phyloP scores from a whole-genome alignment of 2,329 filamentous ascomycete genomes.

The Colletotrichum cordylinicola region DNA sequence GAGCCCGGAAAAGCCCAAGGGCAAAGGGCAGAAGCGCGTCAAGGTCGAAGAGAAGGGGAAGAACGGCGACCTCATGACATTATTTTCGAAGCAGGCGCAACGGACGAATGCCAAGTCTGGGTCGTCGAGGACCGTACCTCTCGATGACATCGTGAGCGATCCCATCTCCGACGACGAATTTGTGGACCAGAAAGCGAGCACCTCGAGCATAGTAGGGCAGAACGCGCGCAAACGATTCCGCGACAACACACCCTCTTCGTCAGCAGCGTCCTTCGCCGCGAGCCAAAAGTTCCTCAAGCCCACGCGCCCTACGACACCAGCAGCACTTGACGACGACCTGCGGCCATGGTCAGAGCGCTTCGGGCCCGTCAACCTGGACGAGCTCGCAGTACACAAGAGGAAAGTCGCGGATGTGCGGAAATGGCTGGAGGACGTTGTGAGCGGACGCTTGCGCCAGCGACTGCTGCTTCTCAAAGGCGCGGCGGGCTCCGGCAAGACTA shows the following conservation, averaged over 20 bases:
- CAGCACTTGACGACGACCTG: slow-evolving; percentile 55
- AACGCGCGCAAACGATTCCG: slow-evolving; percentile 60
- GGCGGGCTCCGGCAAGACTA: slow-evolving; percentile 92
- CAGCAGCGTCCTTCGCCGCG: slow-evolving; percentile 28
- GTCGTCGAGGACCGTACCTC: slow-evolving; percentile 33
- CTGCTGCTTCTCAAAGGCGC: slow-evolving; percentile 87
- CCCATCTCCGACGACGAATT: slow-evolving; percentile 67
- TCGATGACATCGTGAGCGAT: slow-evolving; percentile 59
- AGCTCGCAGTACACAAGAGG: slow-evolving; percentile 92
- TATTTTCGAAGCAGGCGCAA: slow-evolving; percentile 68
- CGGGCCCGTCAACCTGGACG: slow-evolving; percentile 75
- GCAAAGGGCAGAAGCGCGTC: slow-evolving; percentile 33
- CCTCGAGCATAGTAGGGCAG: slow-evolving; percentile 60
- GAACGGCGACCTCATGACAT: slow-evolving; percentile 60
- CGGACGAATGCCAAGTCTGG: slow-evolving; percentile 34
- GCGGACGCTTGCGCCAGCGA: slow-evolving; percentile 70
- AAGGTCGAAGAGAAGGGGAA: slow-evolving; percentile 56
- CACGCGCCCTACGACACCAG: slow-evolving; percentile 33
- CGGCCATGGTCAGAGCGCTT: slow-evolving; percentile 91
- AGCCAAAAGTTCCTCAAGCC: slow-evolving; percentile 61
- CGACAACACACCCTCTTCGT: slow-evolving; percentile 29
- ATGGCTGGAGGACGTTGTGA: slow-evolving; percentile 81
- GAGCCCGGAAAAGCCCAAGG: slow-evolving; percentile 55
- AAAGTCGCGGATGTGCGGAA: slow-evolving; percentile 86
- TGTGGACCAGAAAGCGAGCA: slow-evolving; percentile 53